Evolutionary conservation across 2,329 filamentous ascomycete species (phyloP).

Genomic region (Hypoxylon sp.): DNA sequence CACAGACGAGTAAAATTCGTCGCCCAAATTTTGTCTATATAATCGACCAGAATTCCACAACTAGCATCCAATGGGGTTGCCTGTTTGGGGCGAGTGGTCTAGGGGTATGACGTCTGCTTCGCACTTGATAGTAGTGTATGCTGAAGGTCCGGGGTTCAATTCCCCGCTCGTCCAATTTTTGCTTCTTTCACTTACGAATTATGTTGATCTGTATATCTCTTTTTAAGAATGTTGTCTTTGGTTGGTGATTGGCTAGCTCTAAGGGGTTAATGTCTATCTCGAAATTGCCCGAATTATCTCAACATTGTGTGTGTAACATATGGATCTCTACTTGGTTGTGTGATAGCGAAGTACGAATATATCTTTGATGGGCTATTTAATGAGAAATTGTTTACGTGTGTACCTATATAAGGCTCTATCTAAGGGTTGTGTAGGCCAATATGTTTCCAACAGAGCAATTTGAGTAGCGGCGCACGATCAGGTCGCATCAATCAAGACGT

Average conservation of each 20-base stretch:
- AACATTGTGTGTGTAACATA: not conserved
- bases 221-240: too few species aligned
- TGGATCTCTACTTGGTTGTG: not conserved
- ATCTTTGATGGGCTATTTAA: not conserved
- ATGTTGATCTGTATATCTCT: too few species aligned
- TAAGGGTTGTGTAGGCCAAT: too few species aligned
- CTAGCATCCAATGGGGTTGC: not conserved
- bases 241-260: too few species aligned
- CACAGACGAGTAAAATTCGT: too few species aligned
- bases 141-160: conserved; percentile 41
- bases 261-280: not conserved
- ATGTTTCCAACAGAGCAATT: too few species aligned
- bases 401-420: too few species aligned
- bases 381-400: not conserved
- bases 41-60: not conserved
- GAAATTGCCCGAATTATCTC: not conserved
- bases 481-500: too few species aligned
- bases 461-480: too few species aligned
- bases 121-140: conserved; percentile 31
- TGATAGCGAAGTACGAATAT: not conserved
- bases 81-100: conserved; percentile 28
- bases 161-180: conserved; percentile 33
- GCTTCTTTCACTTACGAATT: not conserved
- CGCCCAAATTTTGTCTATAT: too few species aligned
- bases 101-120: conserved; percentile 41